Evolutionary conservation across 2,329 filamentous ascomycete species (phyloP).

Genomic region (Penicillium sp.): DNA sequence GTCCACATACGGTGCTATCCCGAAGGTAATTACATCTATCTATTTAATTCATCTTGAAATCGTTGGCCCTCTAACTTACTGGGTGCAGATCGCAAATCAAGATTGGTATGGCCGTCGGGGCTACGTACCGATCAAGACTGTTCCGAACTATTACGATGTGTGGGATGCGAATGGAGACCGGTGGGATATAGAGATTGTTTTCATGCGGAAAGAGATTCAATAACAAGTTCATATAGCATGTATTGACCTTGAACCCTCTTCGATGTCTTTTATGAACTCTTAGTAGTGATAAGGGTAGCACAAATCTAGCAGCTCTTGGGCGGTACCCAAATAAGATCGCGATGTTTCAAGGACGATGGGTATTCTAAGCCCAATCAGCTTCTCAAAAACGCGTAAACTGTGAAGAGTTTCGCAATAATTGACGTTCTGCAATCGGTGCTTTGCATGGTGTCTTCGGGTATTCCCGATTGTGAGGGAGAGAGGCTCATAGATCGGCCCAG

Average conservation of each 20-base stretch:
- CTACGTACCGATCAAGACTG: conserved; percentile 15
- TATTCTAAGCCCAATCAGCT: no score
- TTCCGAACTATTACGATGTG: conserved; percentile 16
- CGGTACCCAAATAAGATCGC: neutral
- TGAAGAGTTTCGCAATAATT: neutral
- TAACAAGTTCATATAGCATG: neutral
- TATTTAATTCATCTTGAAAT: neutral
- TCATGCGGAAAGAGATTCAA: conserved; percentile 22
- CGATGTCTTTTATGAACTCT: neutral
- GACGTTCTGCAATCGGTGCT: neutral
- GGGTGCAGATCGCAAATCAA: conserved; percentile 15
- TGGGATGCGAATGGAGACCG: conserved; percentile 11
- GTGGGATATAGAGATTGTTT: conserved; percentile 20
- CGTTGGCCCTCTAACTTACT: neutral
- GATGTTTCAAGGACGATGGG: neutral
- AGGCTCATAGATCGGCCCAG: neutral
- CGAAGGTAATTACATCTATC: conserved; percentile 12
- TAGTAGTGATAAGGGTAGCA: neutral
- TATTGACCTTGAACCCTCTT: neutral
- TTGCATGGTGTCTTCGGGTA: neutral
- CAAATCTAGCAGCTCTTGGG: neutral
- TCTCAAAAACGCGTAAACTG: no score
- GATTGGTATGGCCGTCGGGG: conserved; percentile 24
- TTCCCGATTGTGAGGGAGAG: neutral
- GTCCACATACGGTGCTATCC: conserved; percentile 5